A percentile compares a stretch with the other conserved stretches of the same genome.
Evolutionary conservation across 208 protist genomes (phyloP).

Genomic region (Angomonas deanei): DNA sequence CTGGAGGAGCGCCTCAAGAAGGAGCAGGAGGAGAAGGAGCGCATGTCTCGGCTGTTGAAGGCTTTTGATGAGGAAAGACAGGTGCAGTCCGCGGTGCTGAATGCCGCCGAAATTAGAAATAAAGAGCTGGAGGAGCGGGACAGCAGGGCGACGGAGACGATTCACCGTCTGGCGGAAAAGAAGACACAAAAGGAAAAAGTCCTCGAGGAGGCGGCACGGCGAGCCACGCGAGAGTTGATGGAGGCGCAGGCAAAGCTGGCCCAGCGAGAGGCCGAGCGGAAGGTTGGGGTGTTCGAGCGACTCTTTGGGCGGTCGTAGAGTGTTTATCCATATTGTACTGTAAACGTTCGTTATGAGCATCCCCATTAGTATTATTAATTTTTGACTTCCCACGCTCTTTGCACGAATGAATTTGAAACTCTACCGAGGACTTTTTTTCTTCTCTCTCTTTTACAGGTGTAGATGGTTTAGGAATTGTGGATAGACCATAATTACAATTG

Average conservation of each 20-base stretch:
- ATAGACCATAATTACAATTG: too few species aligned
- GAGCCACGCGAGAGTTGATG: constrained; percentile 55
- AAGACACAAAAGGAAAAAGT: constrained; percentile 53
- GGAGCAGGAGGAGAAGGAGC: constrained; percentile 58
- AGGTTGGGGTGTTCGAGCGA: constrained; percentile 34
- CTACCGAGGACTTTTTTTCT: not conserved
- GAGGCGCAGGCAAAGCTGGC: constrained; percentile 47
- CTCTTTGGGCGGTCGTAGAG: constrained; percentile 9
- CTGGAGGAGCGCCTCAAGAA: constrained; percentile 45
- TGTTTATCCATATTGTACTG: not conserved
- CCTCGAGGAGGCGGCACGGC: constrained; percentile 57
- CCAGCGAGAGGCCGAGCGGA: constrained; percentile 25
- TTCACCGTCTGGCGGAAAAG: constrained; percentile 34
- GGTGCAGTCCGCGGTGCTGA: constrained; percentile 41
- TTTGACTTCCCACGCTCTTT: not conserved
- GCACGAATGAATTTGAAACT: not conserved
- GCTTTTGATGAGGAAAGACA: constrained; percentile 61
- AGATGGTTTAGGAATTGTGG: too few species aligned
- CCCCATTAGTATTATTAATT: constrained; percentile 8
- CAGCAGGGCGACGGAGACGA: constrained; percentile 19
- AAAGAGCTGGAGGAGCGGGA: constrained; percentile 58
- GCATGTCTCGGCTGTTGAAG: constrained; percentile 47
- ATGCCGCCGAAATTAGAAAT: constrained; percentile 31
- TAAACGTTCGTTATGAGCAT: not conserved
- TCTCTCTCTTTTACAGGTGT: constrained; percentile 12